Evolutionary conservation across 805 yeast species (phyloP).

Genomic region (Starmerella ratchasimensis): DNA sequence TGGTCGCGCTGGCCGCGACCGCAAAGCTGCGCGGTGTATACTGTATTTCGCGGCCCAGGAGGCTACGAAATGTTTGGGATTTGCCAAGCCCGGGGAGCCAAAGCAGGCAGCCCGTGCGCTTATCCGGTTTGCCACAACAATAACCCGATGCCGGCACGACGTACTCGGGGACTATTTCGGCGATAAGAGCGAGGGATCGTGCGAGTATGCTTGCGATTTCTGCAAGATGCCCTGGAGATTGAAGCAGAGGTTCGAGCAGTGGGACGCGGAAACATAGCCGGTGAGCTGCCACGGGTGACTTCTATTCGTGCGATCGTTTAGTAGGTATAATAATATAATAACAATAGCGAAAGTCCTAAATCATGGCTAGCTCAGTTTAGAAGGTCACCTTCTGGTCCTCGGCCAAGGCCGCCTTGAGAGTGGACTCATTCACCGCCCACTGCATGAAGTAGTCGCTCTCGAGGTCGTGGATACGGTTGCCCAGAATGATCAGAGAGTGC

Average conservation of each 20-base stretch:
- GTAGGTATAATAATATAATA: no score
- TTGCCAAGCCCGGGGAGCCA: conserved; percentile 32
- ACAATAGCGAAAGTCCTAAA: no score
- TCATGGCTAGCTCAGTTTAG: no score
- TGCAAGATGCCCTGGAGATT: conserved; percentile 32
- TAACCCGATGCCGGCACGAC: conserved; percentile 71
- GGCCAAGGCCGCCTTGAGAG: conserved; percentile 35
- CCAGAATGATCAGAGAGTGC: conserved; percentile 80
- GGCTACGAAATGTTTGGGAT: conserved; percentile 52
- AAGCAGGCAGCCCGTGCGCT: conserved; percentile 12
- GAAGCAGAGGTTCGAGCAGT: conserved; percentile 8
- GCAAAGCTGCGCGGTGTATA: conserved; percentile 66
- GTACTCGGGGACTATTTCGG: conserved; percentile 80
- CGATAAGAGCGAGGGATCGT: conserved; percentile 42
- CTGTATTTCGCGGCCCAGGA: conserved; percentile 40
- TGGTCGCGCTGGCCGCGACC: conserved; percentile 97
- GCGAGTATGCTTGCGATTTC: conserved; percentile 72
- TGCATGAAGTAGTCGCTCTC: conserved; percentile 75
- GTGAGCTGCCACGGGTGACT: no score
- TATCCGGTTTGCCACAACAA: conserved; percentile 18
- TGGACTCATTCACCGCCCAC: conserved; percentile 50
- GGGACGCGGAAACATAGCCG: no score
- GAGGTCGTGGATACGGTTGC: conserved; percentile 83
- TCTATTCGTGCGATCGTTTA: no score
- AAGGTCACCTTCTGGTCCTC: conserved; percentile 25